Evolutionary conservation across 2,329 filamentous ascomycete genomes (phyloP), one percentile per base, ranked within the genome.

Genomic region (Nannizzia gypsea): DNA sequence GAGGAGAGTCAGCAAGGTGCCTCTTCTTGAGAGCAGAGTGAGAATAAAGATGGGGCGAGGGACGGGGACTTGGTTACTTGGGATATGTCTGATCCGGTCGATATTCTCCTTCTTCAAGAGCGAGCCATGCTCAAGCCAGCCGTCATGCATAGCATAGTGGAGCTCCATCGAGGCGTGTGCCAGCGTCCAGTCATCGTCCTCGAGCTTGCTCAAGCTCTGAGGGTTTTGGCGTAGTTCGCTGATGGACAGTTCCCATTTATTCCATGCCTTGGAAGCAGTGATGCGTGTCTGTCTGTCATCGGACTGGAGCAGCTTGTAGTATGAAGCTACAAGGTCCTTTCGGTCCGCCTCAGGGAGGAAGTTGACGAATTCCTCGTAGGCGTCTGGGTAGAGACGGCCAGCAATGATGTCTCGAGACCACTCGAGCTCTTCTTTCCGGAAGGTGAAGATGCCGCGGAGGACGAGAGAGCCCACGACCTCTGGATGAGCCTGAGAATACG

Each of bases 401-500:
- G 70, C 69, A 1, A 67, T 66, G 4, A 63, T 62, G 1, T 68
- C 67, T 2, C 65, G 64, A 17, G 70, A 73, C 71, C 72, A 76
- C 6, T 70, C 65, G 9, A 77, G 62, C 63, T 78, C 76, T 17
- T 67, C 59, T 17, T 68, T 67, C 5, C 70, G 65, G 26, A 72
- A 64, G 0, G 70, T 68, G 63, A 78, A 78, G 36, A 78, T 71
- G 1, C 77, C 77, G 15, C 75, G 69, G 3, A 78, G 66, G 9
- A 78, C 70, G 4, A 79, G 63, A 6, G 71, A 71, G 1, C 72
- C 63, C 11, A 76, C 72, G 11, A 64, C 64, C 0, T 71, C 67
- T 0, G 77, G 73, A 38, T 78, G 71, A 0, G 70, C 69, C 63
- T 79, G 72, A 0, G 77, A 67, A 64, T 79, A 79, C 24, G 73